Evolutionary conservation across 75 land plant genomes (phyloP).

Genomic region (Azolla pinnata): DNA sequence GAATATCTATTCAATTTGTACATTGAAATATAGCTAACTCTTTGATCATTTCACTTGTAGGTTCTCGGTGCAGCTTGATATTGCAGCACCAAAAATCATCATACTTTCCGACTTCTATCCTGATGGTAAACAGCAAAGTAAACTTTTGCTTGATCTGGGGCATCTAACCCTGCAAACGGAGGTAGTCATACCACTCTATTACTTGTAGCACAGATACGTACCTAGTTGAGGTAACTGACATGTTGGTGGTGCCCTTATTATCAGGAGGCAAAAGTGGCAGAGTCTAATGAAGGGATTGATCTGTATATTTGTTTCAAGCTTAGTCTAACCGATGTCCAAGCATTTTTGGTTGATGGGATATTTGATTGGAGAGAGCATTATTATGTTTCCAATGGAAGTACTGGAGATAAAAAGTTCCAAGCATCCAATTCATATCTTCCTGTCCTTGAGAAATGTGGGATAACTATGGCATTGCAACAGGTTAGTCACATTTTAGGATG

Average conservation of each 20-base stretch:
- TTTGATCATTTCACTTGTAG: conserved; percentile 24
- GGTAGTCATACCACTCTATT: no score
- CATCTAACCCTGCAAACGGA: conserved; percentile 59
- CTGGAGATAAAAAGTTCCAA: conserved; percentile 8
- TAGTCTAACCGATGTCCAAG: conserved; percentile 79
- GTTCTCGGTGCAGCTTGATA: conserved; percentile 80
- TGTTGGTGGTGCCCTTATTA: neutral
- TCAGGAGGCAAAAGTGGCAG: conserved; percentile 35
- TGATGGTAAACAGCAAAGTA: conserved; percentile 48
- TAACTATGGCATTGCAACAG: conserved; percentile 75
- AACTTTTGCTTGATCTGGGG: conserved; percentile 87
- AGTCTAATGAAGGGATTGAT: conserved; percentile 40
- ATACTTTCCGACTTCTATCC: conserved; percentile 92
- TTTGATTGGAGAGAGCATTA: conserved; percentile 53
- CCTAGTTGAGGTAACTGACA: neutral
- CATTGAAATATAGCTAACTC: neutral
- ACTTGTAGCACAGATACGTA: no score
- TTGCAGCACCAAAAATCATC: conserved; percentile 95
- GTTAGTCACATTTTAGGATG: no score
- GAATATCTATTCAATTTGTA: neutral
- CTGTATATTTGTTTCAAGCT: conserved; percentile 75
- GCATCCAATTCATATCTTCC: conserved; percentile 32
- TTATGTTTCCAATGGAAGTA: conserved; percentile 9
- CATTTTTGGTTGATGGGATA: conserved; percentile 87
- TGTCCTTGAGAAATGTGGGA: conserved; percentile 87